Base-by-base conservation (phyloP, 129 eudicot species). In the Calendula officinalis region DNA sequence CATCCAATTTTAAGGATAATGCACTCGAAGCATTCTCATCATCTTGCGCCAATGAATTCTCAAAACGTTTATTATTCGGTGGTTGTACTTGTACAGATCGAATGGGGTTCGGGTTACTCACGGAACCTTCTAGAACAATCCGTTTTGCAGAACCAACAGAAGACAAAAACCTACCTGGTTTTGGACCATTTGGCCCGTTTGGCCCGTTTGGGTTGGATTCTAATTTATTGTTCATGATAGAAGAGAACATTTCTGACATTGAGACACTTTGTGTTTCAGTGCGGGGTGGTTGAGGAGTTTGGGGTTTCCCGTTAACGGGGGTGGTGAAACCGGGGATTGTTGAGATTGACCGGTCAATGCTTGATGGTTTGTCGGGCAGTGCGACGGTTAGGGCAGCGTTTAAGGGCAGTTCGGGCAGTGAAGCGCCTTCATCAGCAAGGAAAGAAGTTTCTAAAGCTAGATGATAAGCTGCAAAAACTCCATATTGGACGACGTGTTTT, bases 401-500 rank as follows among this genome's bases (percentile, higher is more conserved):
- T 65, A 88, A 77, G 8, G 95, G 95, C 52, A 88, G 79, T 66
- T 85, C 95, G 12, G 99, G 99, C 70, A 94, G 70, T 35, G 97
- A 79, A 44, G 99, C 99, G 59, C 99, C 97, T 82, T 94, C 99
- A 47, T 94, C 99, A 54, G 96, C 99, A 70, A 94, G 99, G 69
- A 94, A 94, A 61, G 99, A 94, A 67, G 97, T 94, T 70, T 94
- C 99, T 61, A 94, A 62, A 54, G 96, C 99, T 76, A 94, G 68
- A 78, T 94, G 96, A 81, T 94, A 94, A 48, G 99, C 99, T 9
- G 99, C 99, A 78, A 94, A 94, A 75, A 88, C 78, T 54, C 92
- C 95, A 86, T 94, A 94, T 62, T 94, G 97, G 30, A 94, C 78
- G 66, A 94, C 97, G 71, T 83, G 96, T 69, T 94, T 88, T 71